Base-by-base conservation (phyloP, 176 grass and related monocot genomes). In the Triticum timopheevii region DNA sequence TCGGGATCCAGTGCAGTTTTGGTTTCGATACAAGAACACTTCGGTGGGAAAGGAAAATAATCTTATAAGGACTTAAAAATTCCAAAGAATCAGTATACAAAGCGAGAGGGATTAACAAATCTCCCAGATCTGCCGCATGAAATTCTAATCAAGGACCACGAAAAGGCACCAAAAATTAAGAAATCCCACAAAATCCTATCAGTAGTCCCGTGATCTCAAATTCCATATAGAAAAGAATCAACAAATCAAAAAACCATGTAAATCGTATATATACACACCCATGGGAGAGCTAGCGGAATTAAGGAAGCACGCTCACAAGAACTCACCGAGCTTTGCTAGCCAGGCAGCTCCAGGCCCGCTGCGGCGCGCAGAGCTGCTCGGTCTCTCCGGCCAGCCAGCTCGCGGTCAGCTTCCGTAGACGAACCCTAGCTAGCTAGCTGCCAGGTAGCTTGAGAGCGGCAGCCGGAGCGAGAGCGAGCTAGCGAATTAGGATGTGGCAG, bases 341-440 rank as follows among this genome's bases (percentile, higher is more conserved):
- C 17, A 33, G 62, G 50, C 35, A 69, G 69, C 45, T 13, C 10
- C 44, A 47, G 66, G 15, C 44, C 54, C 28, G 69, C 76, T 68
- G 61, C 81, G 49, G 16, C 49, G 49, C 61, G 42, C 31, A 30
- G 35, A 90, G 45, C 40, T 83, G 15, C 17, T 16, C n/a, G 39
- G 15, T 15, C 38, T 20, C 56, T 65, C 75, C 56, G 12, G 35
- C 74, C 44, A 77, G 30, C 42, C 27, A 17, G 75, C 68, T 5
- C 61, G 58, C 44, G 28, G 52, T 75, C 85, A 73, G 61, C 70
- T 28, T 49, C 72, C 7, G 36, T 28, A 28, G 23, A 62, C 69
- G 80, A 91, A 88, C 85, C 89, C 89, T 91, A 91, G 89, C 25
- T 54, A 79, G 49, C 35, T n/a, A 54, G 72, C 44, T 47, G 24